A percentile compares a stretch with the other conserved stretches of the same genome.
Evolutionary conservation across 192 early-diverging fungal species (phyloP).

Genomic region (Backusella tuberculispora): DNA sequence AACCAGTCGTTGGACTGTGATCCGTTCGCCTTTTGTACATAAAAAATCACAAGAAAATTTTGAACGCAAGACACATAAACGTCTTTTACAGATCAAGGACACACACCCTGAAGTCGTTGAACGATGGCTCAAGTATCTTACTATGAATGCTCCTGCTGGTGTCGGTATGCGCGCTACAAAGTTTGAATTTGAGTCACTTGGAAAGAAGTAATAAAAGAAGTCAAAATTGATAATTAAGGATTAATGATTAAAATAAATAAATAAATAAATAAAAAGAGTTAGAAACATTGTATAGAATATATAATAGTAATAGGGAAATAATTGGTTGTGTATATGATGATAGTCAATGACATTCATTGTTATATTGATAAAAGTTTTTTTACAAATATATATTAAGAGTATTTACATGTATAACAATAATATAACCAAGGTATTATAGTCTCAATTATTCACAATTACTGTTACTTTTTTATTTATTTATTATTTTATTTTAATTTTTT

Average conservation of each 20-base stretch:
- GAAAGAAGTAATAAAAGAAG: not conserved
- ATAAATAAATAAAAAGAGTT: not conserved
- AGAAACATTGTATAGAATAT: no score
- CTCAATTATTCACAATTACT: no score
- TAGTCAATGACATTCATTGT: no score
- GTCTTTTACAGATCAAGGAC: conserved; percentile 81
- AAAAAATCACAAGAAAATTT: conserved; percentile 97
- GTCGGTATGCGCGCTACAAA: conserved; percentile 80
- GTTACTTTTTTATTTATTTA: no score
- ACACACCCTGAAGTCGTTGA: conserved; percentile 72
- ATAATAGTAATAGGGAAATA: no score
- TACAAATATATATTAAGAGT: no score
- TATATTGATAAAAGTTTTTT: no score
- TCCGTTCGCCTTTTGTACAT: conserved; percentile 93
- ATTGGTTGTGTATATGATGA: no score
- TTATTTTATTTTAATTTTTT: no score
- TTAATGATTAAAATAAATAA: not conserved
- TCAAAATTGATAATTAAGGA: not conserved
- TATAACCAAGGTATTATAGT: no score
- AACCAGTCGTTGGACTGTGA: conserved; percentile 83
- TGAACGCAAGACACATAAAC: conserved; percentile 88
- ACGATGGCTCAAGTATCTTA: conserved; percentile 80
- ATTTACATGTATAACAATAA: no score
- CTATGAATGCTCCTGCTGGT: conserved; percentile 81
- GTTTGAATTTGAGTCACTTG: conserved; percentile 65